Conservation (phyloP, 2,329 filamentous ascomycete species). For the Neocatenulostroma microsporum region DNA sequence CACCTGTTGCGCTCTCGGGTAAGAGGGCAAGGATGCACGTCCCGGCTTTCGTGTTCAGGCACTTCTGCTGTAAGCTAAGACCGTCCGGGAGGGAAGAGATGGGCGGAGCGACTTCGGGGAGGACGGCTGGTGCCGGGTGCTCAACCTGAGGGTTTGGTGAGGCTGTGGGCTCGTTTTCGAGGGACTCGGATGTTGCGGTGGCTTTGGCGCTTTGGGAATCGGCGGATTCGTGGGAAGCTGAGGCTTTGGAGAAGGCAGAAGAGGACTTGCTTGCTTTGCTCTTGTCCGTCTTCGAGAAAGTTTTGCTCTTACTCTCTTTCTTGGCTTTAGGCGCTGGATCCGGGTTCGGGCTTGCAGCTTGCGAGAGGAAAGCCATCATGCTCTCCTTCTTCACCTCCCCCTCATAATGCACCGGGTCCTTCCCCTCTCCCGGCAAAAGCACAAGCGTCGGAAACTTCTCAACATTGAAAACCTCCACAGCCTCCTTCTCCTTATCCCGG, state of each 20-base stretch:
- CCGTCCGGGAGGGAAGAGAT: conserved; percentile 59
- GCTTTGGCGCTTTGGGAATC: conserved; percentile 42
- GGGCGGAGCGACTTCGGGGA: conserved; percentile 47
- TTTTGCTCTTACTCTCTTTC: conserved; percentile 36
- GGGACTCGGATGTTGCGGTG: conserved; percentile 43
- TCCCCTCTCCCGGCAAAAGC: conserved; percentile 63
- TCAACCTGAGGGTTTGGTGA: conserved; percentile 45
- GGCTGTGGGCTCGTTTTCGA: conserved; percentile 46
- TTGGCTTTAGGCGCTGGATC: conserved; percentile 54
- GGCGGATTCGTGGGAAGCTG: conserved; percentile 44
- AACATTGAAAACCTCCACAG: conserved; percentile 67
- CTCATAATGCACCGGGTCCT: conserved; percentile 63
- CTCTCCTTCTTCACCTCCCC: conserved; percentile 79
- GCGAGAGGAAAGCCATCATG: conserved; percentile 74
- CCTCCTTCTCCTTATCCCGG: conserved; percentile 66
- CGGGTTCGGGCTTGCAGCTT: conserved; percentile 70
- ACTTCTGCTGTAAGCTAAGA: conserved; percentile 60
- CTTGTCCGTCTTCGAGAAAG: conserved; percentile 37
- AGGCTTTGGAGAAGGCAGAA: conserved; percentile 44
- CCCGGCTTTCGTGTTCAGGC: conserved; percentile 65
- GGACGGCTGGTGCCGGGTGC: conserved; percentile 42
- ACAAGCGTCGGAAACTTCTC: conserved; percentile 72
- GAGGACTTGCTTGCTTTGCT: conserved; percentile 37
- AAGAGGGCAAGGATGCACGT: conserved; percentile 77
- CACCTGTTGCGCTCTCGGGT: conserved; percentile 30